Base-by-base conservation (phyloP, 257 asterid species). In the Thymus mandschuricus region DNA sequence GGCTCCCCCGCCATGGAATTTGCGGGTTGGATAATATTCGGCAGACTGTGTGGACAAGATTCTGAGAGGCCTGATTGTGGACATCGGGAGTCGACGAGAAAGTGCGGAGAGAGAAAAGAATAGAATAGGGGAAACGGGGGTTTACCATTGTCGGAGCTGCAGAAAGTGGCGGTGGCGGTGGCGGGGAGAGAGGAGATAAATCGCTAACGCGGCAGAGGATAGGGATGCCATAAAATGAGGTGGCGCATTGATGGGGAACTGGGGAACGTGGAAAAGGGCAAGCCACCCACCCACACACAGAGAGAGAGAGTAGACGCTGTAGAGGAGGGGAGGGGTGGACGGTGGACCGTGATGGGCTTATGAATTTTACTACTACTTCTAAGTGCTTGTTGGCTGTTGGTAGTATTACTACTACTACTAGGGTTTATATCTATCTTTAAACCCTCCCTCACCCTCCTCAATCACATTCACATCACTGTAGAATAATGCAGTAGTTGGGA, bases 101-200 rank as follows among this genome's bases (percentile, higher is more conserved):
- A 61, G 31, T 61, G 73, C 64, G 81, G 71, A 70, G 62, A 72
- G 11, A 75, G 13, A 21, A 13, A 28, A 54, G 79, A 58, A 63
- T 28, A 41, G 78, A 79, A 73, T 43, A 44, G 8, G 76, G 68
- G 62, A 71, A 73, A 34, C 77, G 83, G 82, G 79, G 79, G 75
- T 79, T 91, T 76, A 91, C 78, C 96, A 89, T 89, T 74, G 85
- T 78, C 86, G 72, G 68, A 43, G 77, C 13, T 76, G 73, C 54
- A 10, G 73, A 58, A 58, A 21, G 54, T 41, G 78, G 62, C 67
- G 51, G 51, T 40, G 80, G 62, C 56, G 69, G 69, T 45, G 76
- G 74, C 76, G 82, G 77, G 69, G 74, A 56, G 54, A 62, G 83
- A 15, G 78, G 34, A 80, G 84, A 79, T 83, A 79, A 57, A 77